These are phyloP conservation scores for Akanthomyces dipterigenus DNA, from an alignment of 2,329 filamentous ascomycete genomes.

Conservation along the genomic window DNA sequence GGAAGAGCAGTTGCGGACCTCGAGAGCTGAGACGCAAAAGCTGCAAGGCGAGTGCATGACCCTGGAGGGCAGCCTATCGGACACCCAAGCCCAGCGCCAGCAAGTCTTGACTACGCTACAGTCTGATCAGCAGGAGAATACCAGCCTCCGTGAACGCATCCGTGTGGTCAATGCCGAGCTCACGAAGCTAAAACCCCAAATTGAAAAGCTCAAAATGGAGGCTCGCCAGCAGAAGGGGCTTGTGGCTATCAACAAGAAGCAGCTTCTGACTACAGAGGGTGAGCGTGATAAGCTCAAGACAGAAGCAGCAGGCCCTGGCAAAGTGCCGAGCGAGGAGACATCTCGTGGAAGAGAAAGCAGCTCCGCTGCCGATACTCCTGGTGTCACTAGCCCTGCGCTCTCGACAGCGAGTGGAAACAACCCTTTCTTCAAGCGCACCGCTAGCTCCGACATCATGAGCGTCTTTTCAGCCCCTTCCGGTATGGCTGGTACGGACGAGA, in stretches of 20 bases:
- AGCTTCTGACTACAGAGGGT: slow-evolving; percentile 79
- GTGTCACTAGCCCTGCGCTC: slow-evolving; percentile 61
- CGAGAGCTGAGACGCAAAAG: slow-evolving; percentile 75
- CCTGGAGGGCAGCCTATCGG: slow-evolving; percentile 72
- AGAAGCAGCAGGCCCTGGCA: slow-evolving; percentile 65
- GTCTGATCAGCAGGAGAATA: slow-evolving; percentile 84
- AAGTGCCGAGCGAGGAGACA: slow-evolving; percentile 53
- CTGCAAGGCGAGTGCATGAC: slow-evolving; percentile 77
- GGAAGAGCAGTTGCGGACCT: slow-evolving; percentile 72
- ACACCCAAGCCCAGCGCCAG: slow-evolving; percentile 75
- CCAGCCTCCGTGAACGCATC: slow-evolving; percentile 79
- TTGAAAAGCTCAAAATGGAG: slow-evolving; percentile 89
- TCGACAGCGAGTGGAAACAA: slow-evolving; percentile 75
- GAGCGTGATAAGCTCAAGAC: slow-evolving; percentile 82
- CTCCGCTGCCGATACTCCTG: slow-evolving; percentile 39
- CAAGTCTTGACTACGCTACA: slow-evolving; percentile 69
- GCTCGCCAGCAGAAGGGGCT: slow-evolving; percentile 93
- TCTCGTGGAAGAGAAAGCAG: slow-evolving; percentile 45
- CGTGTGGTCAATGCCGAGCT: slow-evolving; percentile 76
- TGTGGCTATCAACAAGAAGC: slow-evolving; percentile 98
- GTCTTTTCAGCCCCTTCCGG: slow-evolving; percentile 45
- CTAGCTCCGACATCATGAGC: slow-evolving; percentile 53
- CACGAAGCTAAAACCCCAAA: slow-evolving; percentile 74
- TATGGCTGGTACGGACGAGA: slow-evolving; percentile 62
- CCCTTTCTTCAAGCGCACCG: slow-evolving; percentile 79